Evolutionary conservation across 495 filamentous ascomycete genomes (phyloP).

Genomic region (Penicillium ucsense): DNA sequence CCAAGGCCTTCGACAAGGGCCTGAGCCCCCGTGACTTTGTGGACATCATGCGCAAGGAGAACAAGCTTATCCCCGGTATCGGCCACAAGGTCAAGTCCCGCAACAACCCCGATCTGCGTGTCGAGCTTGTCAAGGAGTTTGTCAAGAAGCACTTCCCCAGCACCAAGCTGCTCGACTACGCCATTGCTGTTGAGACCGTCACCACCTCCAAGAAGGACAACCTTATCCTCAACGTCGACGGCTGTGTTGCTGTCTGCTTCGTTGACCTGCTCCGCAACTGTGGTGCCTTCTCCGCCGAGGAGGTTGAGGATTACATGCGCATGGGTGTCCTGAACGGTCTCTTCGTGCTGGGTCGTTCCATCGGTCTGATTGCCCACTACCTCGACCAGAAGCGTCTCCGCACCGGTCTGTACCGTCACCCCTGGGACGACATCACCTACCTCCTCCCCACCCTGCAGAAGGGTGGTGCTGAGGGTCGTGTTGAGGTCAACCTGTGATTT

Average conservation of each 20-base stretch:
- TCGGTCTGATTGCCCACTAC: constrained; percentile 98
- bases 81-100: constrained; percentile 98
- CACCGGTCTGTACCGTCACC: constrained; percentile 96
- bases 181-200: constrained; percentile 93
- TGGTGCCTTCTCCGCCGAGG: constrained; percentile 70
- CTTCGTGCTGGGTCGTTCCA: constrained; percentile 91
- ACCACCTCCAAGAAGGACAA: constrained; percentile 99
- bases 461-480: constrained; percentile 74
- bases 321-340: constrained; percentile 99
- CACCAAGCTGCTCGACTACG: constrained; percentile 96
- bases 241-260: constrained; percentile 96
- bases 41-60: constrained; percentile 96
- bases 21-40: constrained; percentile 98
- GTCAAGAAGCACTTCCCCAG: constrained; percentile 94
- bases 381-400: constrained; percentile 98
- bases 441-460: constrained; percentile 74
- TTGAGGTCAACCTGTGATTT: constrained; percentile 72
- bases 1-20: constrained; percentile 94
- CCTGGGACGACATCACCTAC: constrained; percentile 98
- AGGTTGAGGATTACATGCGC: constrained; percentile 49
- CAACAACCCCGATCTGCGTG: constrained; percentile 98
- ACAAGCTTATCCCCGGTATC: constrained; percentile 99
- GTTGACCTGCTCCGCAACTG: constrained; percentile 96
- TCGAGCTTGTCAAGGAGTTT: constrained; percentile 98
- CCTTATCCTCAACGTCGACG: constrained; percentile 98